Conservation (phyloP, 2,329 filamentous ascomycete genomes). For the Capronia epimyces region DNA sequence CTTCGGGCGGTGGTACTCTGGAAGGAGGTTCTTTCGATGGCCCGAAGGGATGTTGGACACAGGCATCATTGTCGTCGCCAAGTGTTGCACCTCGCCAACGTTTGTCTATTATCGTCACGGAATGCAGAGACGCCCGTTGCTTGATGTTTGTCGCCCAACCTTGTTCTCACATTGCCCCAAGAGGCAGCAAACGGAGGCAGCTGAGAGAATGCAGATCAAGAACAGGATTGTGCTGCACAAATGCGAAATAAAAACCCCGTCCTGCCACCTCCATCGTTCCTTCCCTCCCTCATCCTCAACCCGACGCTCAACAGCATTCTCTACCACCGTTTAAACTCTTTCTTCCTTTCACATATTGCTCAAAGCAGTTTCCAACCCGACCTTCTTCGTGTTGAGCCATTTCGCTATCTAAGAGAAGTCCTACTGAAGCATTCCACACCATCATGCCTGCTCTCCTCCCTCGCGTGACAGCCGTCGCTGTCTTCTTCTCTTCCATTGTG, state of each 20-base stretch:
- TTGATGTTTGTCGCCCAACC: not conserved
- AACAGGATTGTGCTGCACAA: not conserved
- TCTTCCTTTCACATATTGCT: too few relatives aligned
- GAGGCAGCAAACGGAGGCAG: not conserved
- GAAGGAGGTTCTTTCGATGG: slow-evolving; percentile 7
- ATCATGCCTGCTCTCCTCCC: slow-evolving; percentile 6
- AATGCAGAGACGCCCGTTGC: not conserved
- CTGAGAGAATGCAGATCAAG: slow-evolving; percentile 1
- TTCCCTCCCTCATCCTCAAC: not conserved
- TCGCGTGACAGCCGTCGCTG: slow-evolving; percentile 2
- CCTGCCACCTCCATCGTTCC: not conserved
- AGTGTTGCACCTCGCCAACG: not conserved
- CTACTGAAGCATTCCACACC: not conserved
- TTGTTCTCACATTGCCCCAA: not conserved
- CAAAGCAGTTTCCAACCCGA: not conserved
- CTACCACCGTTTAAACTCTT: not conserved
- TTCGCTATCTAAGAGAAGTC: not conserved
- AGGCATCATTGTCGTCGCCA: not conserved
- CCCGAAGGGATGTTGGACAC: not conserved
- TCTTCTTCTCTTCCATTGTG: slow-evolving; percentile 6
- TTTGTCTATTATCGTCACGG: slow-evolving; percentile 9
- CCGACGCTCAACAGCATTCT: not conserved
- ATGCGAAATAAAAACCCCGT: not conserved
- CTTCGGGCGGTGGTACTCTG: slow-evolving; percentile 11
- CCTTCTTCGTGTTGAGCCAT: not conserved